These are phyloP conservation scores for Magnaporthiopsis incrustans DNA, from an alignment of 2,329 filamentous ascomycete genomes.

Conservation along the genomic window DNA sequence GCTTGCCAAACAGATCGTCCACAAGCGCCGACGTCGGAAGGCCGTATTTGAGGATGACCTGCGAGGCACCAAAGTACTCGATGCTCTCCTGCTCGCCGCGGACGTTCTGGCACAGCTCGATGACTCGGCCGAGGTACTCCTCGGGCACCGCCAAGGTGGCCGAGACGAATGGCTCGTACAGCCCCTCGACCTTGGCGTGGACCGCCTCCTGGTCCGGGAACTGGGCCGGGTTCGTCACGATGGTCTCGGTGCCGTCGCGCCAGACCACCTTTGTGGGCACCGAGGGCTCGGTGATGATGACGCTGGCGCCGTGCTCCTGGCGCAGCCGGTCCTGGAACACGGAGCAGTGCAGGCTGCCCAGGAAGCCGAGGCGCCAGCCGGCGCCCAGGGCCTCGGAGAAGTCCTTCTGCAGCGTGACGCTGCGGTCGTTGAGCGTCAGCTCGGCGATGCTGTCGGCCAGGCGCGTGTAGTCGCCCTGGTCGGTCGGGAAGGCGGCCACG, in stretches of 20 bases:
- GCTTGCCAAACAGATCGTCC: slow-evolving; percentile 93
- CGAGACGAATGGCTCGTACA: slow-evolving; percentile 59
- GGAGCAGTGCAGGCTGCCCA: slow-evolving; percentile 97
- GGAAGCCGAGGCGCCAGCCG: slow-evolving; percentile 87
- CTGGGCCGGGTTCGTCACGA: slow-evolving; percentile 78
- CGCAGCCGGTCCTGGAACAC: slow-evolving; percentile 94
- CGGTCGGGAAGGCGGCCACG: slow-evolving; percentile 89
- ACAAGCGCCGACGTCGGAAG: slow-evolving; percentile 84
- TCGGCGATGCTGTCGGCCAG: slow-evolving; percentile 92
- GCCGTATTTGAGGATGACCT: slow-evolving; percentile 92
- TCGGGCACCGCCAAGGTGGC: slow-evolving; percentile 87
- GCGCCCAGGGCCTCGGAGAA: slow-evolving; percentile 88
- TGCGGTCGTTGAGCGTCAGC: slow-evolving; percentile 88
- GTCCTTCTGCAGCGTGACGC: slow-evolving; percentile 89
- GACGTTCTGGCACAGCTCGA: slow-evolving; percentile 87
- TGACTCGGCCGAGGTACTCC: slow-evolving; percentile 88
- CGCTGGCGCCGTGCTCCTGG: slow-evolving; percentile 87
- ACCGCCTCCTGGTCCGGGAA: slow-evolving; percentile 65
- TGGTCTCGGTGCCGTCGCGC: slow-evolving; percentile 65
- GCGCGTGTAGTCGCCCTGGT: slow-evolving; percentile 78
- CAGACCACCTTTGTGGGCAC: slow-evolving; percentile 85
- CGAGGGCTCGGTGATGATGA: slow-evolving; percentile 94
- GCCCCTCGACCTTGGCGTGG: slow-evolving; percentile 33
- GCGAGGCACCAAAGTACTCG: slow-evolving; percentile 82
- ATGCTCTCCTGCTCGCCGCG: slow-evolving; percentile 81